Percentiles rank a stretch among this genome's conserved stretches.
phyloP scores from a whole-genome alignment of 1,139 yeast species.

The Pichia sp. region DNA sequence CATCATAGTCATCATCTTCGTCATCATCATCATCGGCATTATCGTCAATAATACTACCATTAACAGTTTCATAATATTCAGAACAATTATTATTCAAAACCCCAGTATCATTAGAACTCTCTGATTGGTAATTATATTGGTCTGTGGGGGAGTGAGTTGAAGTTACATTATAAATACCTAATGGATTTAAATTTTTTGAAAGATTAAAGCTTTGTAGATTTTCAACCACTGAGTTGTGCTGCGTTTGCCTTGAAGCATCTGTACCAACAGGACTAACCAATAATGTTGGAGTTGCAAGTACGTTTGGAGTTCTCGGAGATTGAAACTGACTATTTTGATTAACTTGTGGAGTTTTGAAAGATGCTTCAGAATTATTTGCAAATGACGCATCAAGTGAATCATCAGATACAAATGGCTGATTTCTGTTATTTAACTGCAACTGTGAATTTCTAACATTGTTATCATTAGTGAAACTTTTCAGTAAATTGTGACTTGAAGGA shows the following conservation, averaged over 20 bases:
- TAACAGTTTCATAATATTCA: not conserved
- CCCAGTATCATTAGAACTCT: not conserved
- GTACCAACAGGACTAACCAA: not conserved
- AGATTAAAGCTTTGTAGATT: not conserved
- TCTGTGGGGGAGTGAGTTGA: not conserved
- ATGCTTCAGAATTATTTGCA: slow-evolving; percentile 1
- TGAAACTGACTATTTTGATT: slow-evolving; percentile 1
- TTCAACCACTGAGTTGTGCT: not conserved
- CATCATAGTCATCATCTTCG: slow-evolving; percentile 13
- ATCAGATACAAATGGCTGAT: slow-evolving; percentile 4
- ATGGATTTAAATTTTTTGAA: not conserved
- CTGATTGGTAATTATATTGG: not conserved
- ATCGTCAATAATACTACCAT: no score
- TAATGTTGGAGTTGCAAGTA: not conserved
- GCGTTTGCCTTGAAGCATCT: not conserved
- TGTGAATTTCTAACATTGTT: not conserved
- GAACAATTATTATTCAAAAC: not conserved
- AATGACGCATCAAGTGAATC: slow-evolving; percentile 14
- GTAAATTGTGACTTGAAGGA: slow-evolving; percentile 5
- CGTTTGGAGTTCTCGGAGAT: slow-evolving; percentile 5
- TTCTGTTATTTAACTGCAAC: slow-evolving; percentile 2
- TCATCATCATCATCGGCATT: slow-evolving; percentile 12
- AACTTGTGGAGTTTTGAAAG: slow-evolving; percentile 8
- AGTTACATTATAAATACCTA: not conserved
- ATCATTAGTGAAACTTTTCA: no score